Evolutionary conservation across 305 asterid genomes (phyloP).

Genomic region (Lippia alba): DNA sequence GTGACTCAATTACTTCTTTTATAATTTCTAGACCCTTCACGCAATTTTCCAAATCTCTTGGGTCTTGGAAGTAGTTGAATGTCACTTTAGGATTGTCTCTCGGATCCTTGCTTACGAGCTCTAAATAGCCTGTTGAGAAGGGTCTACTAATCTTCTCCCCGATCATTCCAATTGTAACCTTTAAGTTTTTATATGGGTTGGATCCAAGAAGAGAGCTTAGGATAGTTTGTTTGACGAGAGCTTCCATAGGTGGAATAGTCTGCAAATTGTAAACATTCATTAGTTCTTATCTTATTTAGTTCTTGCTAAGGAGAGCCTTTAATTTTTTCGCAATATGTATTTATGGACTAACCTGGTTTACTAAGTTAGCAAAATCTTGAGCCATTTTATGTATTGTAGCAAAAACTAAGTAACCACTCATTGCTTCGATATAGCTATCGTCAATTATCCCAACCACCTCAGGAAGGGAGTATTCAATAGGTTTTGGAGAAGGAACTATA

Average conservation of each 20-base stretch:
- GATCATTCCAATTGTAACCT: constrained; percentile 42
- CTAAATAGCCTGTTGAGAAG: constrained; percentile 62
- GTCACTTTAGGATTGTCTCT: constrained; percentile 66
- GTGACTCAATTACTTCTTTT: neutral
- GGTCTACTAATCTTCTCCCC: constrained; percentile 73
- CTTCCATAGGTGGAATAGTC: constrained; percentile 19
- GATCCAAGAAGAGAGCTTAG: neutral
- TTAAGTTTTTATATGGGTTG: neutral
- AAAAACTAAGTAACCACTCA: constrained; percentile 46
- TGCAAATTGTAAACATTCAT: constrained; percentile 11
- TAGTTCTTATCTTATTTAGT: too few relatives aligned
- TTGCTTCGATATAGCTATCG: constrained; percentile 65
- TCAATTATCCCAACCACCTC: constrained; percentile 69
- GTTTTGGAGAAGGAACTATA: constrained; percentile 51
- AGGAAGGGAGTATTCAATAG: constrained; percentile 59
- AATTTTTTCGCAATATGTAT: too few relatives aligned
- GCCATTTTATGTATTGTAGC: constrained; percentile 41
- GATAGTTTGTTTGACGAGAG: constrained; percentile 31
- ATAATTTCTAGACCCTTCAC: constrained; percentile 65
- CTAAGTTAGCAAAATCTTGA: constrained; percentile 33
- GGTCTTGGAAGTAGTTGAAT: constrained; percentile 80
- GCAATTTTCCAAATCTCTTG: constrained; percentile 66
- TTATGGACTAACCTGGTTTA: constrained; percentile 47
- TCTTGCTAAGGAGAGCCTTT: too few relatives aligned
- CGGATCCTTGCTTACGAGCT: constrained; percentile 61